These are phyloP conservation scores for Aaosphaeria pasadenensis DNA, from an alignment of 2,329 filamentous ascomycete genomes.

Conservation along the genomic window DNA sequence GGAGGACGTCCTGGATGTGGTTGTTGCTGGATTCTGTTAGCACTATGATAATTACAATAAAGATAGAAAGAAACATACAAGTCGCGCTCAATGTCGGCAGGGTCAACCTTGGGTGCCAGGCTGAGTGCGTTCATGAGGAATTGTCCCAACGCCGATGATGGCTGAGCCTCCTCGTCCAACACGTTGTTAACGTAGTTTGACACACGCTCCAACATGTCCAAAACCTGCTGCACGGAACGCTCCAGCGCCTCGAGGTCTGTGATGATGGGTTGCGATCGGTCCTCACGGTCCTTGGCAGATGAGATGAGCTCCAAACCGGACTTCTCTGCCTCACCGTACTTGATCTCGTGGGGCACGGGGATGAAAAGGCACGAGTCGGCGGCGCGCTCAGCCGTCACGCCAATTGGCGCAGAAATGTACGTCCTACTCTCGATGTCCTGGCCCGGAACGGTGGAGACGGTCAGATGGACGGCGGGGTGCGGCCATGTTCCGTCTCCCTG, in stretches of 20 bases:
- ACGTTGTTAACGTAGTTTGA: constrained; percentile 90
- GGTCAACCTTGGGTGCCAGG: constrained; percentile 90
- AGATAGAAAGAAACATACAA: constrained; percentile 57
- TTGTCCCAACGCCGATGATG: constrained; percentile 88
- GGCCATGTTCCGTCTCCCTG: constrained; percentile 97
- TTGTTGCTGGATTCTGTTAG: constrained; percentile 67
- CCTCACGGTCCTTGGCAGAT: constrained; percentile 74
- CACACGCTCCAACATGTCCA: constrained; percentile 86
- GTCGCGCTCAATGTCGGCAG: constrained; percentile 86
- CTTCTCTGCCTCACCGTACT: constrained; percentile 78
- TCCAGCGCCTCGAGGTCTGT: constrained; percentile 90
- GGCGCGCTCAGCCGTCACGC: constrained; percentile 90
- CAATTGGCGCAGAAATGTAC: constrained; percentile 94
- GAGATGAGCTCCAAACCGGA: constrained; percentile 80
- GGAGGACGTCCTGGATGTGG: constrained; percentile 97
- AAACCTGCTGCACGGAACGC: constrained; percentile 79
- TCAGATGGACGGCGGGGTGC: constrained; percentile 95
- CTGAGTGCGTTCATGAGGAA: constrained; percentile 92
- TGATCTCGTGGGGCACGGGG: constrained; percentile 91
- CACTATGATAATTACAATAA: background rate
- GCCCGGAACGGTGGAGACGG: constrained; percentile 85
- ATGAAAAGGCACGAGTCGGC: constrained; percentile 97
- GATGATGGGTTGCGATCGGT: constrained; percentile 68
- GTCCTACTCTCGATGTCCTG: constrained; percentile 85
- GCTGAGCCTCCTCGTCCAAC: constrained; percentile 86